Evolutionary conservation across 352 stramenopile species (phyloP).

Genomic region (Phytophthora tentaculata): DNA sequence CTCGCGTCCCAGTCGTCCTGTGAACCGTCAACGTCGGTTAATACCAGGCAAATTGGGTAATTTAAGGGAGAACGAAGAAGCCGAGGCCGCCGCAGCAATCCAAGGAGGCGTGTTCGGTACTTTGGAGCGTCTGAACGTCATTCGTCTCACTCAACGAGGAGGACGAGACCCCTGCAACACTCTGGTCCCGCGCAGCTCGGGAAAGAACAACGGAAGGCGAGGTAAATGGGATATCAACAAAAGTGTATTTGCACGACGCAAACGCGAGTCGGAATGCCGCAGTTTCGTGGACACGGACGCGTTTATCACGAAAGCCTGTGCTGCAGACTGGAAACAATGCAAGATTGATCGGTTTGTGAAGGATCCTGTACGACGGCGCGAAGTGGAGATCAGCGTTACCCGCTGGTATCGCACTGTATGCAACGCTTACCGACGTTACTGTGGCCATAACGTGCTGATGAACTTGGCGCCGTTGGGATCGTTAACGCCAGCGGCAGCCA

Average conservation of each 20-base stretch:
- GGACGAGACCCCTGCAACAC: conserved; percentile 77
- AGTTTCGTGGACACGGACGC: conserved; percentile 74
- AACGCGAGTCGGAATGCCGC: conserved; percentile 61
- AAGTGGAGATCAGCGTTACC: conserved; percentile 63
- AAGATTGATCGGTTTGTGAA: conserved; percentile 83
- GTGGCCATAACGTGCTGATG: conserved; percentile 63
- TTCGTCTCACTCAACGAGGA: conserved; percentile 59
- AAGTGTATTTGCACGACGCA: conserved; percentile 70
- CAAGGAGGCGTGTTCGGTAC: conserved; percentile 34
- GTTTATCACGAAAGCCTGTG: conserved; percentile 69
- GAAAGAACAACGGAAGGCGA: conserved; percentile 43
- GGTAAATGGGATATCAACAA: conserved; percentile 84
- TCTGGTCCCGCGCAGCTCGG: conserved; percentile 60
- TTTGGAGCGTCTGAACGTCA: conserved; percentile 58
- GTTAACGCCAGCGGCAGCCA: conserved; percentile 43
- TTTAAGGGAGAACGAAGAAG: conserved; percentile 23
- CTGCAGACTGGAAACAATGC: conserved; percentile 74
- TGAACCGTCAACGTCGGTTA: conserved; percentile 27
- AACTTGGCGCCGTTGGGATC: conserved; percentile 51
- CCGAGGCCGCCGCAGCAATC: conserved; percentile 4
- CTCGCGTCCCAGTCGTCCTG: conserved; percentile 29
- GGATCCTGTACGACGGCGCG: conserved; percentile 54
- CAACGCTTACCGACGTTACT: conserved; percentile 73
- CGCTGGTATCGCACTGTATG: conserved; percentile 62
- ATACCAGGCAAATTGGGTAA: conserved; percentile 5